Conservation (phyloP, 2,329 filamentous ascomycete genomes). For the Penicillium psychrosexuale region DNA sequence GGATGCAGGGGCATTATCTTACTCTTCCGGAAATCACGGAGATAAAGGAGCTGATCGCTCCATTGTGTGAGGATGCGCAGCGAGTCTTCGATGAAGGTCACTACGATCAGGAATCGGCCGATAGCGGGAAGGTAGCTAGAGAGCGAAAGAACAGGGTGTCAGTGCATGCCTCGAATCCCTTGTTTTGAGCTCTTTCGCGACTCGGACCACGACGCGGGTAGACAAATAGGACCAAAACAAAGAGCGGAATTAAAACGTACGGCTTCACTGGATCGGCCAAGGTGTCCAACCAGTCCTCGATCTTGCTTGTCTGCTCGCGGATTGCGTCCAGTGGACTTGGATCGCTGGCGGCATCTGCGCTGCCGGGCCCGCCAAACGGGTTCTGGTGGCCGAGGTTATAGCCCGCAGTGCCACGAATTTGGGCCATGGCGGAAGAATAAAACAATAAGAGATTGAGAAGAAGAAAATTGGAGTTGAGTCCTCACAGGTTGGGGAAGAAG, state of each 20-base stretch:
- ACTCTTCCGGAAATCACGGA: conserved; percentile 92
- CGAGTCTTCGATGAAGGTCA: conserved; percentile 96
- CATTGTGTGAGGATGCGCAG: conserved; percentile 97
- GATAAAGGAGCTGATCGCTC: conserved; percentile 88
- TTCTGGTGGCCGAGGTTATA: conserved; percentile 78
- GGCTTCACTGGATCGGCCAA: conserved; percentile 90
- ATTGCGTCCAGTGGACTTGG: conserved; percentile 82
- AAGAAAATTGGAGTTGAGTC: neutral
- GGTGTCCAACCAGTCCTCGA: conserved; percentile 88
- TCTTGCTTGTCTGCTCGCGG: conserved; percentile 93
- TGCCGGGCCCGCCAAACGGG: conserved; percentile 63
- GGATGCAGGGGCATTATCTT: conserved; percentile 42
- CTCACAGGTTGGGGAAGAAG: conserved; percentile 7
- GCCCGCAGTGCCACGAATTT: conserved; percentile 66
- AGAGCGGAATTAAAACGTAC: conserved; percentile 55
- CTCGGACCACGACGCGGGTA: neutral
- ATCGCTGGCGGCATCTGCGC: conserved; percentile 61
- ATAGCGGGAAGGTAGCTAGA: conserved; percentile 85
- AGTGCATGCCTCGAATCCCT: conserved; percentile 23
- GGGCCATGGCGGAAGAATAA: conserved; percentile 41
- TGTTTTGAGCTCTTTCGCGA: conserved; percentile 11
- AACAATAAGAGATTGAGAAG: conserved; percentile 3
- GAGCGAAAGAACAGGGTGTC: conserved; percentile 31
- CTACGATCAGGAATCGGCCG: conserved; percentile 94
- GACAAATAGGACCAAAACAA: conserved; percentile 1